A percentile compares a stretch with the other conserved stretches of the same genome.
Evolutionary conservation across 345 rosid genomes (phyloP).

Genomic region (Murraya paniculata): DNA sequence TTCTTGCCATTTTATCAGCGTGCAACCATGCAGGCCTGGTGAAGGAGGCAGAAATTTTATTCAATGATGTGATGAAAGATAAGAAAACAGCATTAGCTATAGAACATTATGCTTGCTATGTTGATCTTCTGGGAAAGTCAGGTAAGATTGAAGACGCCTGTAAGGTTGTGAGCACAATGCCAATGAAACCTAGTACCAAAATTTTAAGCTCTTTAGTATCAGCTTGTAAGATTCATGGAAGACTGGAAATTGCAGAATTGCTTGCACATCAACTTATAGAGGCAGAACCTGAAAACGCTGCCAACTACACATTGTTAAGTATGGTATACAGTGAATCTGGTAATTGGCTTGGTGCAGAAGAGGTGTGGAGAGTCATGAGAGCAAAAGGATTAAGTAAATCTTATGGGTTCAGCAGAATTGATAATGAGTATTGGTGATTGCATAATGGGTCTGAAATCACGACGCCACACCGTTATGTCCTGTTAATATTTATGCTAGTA

Average conservation of each 20-base stretch:
- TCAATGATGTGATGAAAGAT: conserved; percentile 23
- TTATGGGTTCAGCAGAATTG: conserved; percentile 40
- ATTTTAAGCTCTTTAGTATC: conserved; percentile 53
- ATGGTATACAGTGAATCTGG: conserved; percentile 43
- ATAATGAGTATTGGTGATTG: not conserved
- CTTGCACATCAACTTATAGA: conserved; percentile 34
- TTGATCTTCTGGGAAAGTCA: conserved; percentile 58
- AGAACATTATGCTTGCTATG: conserved; percentile 54
- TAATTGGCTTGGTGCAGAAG: conserved; percentile 42
- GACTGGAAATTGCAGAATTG: conserved; percentile 34
- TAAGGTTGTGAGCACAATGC: conserved; percentile 38
- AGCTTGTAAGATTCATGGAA: conserved; percentile 49
- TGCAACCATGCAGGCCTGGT: conserved; percentile 53
- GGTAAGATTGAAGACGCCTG: conserved; percentile 50
- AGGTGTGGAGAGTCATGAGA: conserved; percentile 49
- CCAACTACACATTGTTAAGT: conserved; percentile 46
- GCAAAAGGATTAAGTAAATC: conserved; percentile 32
- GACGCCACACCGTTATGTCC: not conserved
- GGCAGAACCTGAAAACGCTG: conserved; percentile 49
- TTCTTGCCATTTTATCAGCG: conserved; percentile 54
- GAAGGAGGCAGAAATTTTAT: conserved; percentile 43
- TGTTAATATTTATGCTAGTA: not conserved
- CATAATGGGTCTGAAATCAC: not conserved
- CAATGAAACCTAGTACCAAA: conserved; percentile 45
- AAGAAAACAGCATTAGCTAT: conserved; percentile 25